Percentiles rank a stretch among this genome's conserved stretches.
Evolutionary conservation across 2,329 filamentous ascomycete genomes (phyloP).

Genomic region (Lasiodiplodia theobromae): DNA sequence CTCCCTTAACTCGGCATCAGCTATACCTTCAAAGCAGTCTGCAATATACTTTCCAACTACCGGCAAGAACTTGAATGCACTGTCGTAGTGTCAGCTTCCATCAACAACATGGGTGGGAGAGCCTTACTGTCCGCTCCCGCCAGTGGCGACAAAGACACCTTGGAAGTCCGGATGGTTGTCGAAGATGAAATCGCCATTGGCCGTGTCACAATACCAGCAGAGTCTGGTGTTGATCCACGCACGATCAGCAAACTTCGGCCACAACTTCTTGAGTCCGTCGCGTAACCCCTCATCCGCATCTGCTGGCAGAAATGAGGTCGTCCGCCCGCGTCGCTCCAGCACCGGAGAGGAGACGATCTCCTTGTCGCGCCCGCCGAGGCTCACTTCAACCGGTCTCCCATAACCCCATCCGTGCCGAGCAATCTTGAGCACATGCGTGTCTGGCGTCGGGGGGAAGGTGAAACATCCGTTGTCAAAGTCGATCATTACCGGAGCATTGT

Average conservation of each 20-base stretch:
- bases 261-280: conserved; percentile 27
- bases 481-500: conserved; percentile 33
- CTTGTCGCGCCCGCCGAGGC: conserved; percentile 34
- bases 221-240: conserved; percentile 69
- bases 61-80: conserved; percentile 38
- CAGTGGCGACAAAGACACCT: conserved; percentile 67
- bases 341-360: conserved; percentile 45
- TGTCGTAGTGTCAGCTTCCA: conserved; percentile 8
- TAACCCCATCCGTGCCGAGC: conserved; percentile 76
- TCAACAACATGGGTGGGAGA: not conserved
- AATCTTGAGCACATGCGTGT: conserved; percentile 68
- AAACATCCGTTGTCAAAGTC: conserved; percentile 56
- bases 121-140: conserved; percentile 64
- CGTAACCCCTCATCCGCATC: conserved; percentile 31
- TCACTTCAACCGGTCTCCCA: conserved; percentile 31
- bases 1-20: conserved; percentile 24
- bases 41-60: conserved; percentile 33
- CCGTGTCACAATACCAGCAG: conserved; percentile 81
- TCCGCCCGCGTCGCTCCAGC: not conserved
- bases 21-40: conserved; percentile 21
- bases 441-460: conserved; percentile 60
- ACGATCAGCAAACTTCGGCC: conserved; percentile 57
- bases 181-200: conserved; percentile 73
- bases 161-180: conserved; percentile 70
- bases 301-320: not conserved